Evolutionary conservation across 495 filamentous ascomycete genomes (phyloP).

Genomic region (Aspergillus ostianus): DNA sequence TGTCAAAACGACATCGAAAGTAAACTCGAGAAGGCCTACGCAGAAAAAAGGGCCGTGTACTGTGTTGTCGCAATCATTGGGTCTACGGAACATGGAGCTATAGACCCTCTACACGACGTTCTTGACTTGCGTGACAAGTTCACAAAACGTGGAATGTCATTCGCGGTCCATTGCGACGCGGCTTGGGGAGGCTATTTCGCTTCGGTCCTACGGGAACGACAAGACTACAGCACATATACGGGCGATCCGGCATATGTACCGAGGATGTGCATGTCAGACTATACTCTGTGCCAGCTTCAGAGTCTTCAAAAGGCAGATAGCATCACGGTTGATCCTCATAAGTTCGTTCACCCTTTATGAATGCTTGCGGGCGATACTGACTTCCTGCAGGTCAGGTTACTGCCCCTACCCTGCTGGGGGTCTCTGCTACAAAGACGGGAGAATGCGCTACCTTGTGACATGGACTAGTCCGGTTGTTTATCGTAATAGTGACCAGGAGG

Average conservation of each 20-base stretch:
- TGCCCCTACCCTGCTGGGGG: slow-evolving; percentile 48
- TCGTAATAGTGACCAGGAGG: slow-evolving; percentile 17
- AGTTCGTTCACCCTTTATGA: slow-evolving; percentile 12
- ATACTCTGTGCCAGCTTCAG: slow-evolving; percentile 19
- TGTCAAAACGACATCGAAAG: no score
- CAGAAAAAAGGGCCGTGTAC: slow-evolving; percentile 32
- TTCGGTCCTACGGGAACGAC: slow-evolving; percentile 32
- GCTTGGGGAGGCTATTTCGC: slow-evolving; percentile 54
- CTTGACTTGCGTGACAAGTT: slow-evolving; percentile 36
- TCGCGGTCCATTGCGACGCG: slow-evolving; percentile 43
- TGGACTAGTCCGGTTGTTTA: slow-evolving; percentile 46
- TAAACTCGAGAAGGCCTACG: slow-evolving; percentile 21
- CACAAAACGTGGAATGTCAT: slow-evolving; percentile 40
- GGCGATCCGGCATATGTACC: no score
- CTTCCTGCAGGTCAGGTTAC: slow-evolving; percentile 30
- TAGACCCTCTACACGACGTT: slow-evolving; percentile 38
- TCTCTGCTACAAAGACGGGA: slow-evolving; percentile 43
- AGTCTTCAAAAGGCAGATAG: slow-evolving; percentile 35
- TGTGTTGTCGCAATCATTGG: slow-evolving; percentile 29
- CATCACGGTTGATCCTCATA: slow-evolving; percentile 51
- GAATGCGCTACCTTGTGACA: slow-evolving; percentile 45
- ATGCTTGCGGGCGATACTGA: no score
- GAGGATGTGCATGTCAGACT: no score
- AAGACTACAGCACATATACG: no score
- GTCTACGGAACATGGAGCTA: slow-evolving; percentile 39